phyloP scores from a whole-genome alignment of 352 stramenopile genomes.

The Phytophthora fragariae region DNA sequence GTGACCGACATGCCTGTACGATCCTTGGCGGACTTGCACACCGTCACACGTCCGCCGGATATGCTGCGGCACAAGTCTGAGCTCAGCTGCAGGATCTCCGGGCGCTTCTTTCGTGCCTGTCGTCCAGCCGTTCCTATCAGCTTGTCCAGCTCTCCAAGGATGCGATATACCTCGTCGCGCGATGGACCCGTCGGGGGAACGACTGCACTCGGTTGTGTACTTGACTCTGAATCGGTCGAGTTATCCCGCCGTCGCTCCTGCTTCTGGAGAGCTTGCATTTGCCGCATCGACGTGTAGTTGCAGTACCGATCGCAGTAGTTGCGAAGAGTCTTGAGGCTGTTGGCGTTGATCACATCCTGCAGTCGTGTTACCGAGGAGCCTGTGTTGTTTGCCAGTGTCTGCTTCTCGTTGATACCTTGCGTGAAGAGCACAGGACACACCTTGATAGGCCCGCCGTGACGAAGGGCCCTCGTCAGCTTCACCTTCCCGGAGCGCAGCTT shows the following conservation, averaged over 20 bases:
- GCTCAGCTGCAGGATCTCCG: slow-evolving; percentile 87
- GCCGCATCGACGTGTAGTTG: slow-evolving; percentile 66
- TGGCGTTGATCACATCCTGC: slow-evolving; percentile 87
- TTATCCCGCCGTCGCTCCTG: slow-evolving; percentile 24
- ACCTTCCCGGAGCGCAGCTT: slow-evolving; percentile 81
- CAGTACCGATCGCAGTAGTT: slow-evolving; percentile 82
- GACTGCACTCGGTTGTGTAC: neutral
- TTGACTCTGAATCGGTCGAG: slow-evolving; percentile 13
- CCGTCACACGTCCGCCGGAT: slow-evolving; percentile 91
- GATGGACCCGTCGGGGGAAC: slow-evolving; percentile 30
- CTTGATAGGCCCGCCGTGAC: slow-evolving; percentile 66
- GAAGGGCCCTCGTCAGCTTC: slow-evolving; percentile 69
- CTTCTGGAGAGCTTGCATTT: slow-evolving; percentile 43
- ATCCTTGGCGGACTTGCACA: slow-evolving; percentile 99
- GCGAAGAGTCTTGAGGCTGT: slow-evolving; percentile 70
- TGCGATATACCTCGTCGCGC: slow-evolving; percentile 64
- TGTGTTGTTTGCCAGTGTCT: slow-evolving; percentile 92
- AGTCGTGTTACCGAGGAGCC: slow-evolving; percentile 77
- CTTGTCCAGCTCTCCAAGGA: slow-evolving; percentile 71
- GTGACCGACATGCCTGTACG: slow-evolving; percentile 98
- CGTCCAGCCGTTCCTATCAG: slow-evolving; percentile 69
- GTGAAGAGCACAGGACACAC: slow-evolving; percentile 85
- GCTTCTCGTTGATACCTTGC: slow-evolving; percentile 94
- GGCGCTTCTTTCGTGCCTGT: slow-evolving; percentile 83
- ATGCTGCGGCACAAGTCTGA: slow-evolving; percentile 86